A percentile compares a stretch with the other conserved stretches of the same genome.
phyloP scores from a whole-genome alignment of 192 early-diverging fungal species.

The Coemansia guatemalensis region DNA sequence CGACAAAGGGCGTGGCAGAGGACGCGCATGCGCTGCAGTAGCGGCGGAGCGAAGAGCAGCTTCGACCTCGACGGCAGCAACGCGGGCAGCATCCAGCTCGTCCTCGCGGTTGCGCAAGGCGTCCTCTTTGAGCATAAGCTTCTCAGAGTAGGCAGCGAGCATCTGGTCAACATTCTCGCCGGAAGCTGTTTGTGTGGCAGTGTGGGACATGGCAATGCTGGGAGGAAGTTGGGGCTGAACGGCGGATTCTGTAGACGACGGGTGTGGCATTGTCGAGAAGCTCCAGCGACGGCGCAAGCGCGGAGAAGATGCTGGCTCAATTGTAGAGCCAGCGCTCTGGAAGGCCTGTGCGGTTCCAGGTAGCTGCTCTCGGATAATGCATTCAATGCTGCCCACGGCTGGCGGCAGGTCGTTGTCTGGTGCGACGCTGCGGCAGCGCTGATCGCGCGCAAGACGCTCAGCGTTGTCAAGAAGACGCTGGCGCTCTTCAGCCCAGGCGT shows the following conservation, averaged over 20 bases:
- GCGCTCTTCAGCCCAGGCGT: conserved; percentile 35
- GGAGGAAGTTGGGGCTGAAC: not conserved
- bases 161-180: conserved; percentile 30
- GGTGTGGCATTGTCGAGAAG: conserved; percentile 1
- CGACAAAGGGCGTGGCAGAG: conserved; percentile 6
- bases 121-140: conserved; percentile 51
- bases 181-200: conserved; percentile 25
- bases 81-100: conserved; percentile 38
- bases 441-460: conserved; percentile 42
- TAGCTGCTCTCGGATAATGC: too few relatives aligned
- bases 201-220: not conserved
- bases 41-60: conserved; percentile 12
- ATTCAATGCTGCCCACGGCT: too few relatives aligned
- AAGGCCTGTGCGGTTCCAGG: too few relatives aligned
- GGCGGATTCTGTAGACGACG: too few relatives aligned
- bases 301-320: not conserved
- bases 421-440: conserved; percentile 10
- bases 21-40: not conserved
- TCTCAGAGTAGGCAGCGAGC: conserved; percentile 45
- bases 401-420: not conserved
- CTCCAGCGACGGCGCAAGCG: conserved; percentile 11
- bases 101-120: conserved; percentile 49
- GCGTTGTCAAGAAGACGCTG: conserved; percentile 51
- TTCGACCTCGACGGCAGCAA: conserved; percentile 18
- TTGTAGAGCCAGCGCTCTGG: too few relatives aligned